phyloP scores from a whole-genome alignment of 2,329 filamentous ascomycete genomes.

The Cladosporium sp. region DNA sequence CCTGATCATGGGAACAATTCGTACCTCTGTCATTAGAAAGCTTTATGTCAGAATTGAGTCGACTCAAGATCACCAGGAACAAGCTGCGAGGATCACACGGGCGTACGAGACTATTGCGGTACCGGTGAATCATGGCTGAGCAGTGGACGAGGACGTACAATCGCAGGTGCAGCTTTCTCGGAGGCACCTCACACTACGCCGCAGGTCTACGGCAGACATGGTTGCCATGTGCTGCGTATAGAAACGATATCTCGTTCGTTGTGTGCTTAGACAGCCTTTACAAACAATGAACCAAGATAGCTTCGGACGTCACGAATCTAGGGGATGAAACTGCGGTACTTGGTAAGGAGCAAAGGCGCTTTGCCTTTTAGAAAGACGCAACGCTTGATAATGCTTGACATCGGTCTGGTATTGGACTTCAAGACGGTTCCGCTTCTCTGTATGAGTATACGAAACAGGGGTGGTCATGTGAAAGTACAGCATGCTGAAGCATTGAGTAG shows the following conservation, averaged over 20 bases:
- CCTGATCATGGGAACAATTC: not conserved
- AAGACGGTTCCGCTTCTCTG: not conserved
- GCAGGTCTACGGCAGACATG: not conserved
- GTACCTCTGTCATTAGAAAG: not conserved
- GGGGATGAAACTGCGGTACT: not conserved
- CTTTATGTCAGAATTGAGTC: not conserved
- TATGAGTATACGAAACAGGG: not conserved
- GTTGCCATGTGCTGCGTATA: not conserved
- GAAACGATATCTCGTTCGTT: not conserved
- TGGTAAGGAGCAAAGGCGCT: not conserved
- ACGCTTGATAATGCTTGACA: not conserved
- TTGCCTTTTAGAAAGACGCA: not conserved
- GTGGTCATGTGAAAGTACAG: not conserved
- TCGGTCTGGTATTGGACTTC: not conserved
- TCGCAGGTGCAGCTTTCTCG: not conserved
- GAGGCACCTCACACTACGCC: not conserved
- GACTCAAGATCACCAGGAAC: not conserved
- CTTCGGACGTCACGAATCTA: not conserved
- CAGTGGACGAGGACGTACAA: not conserved
- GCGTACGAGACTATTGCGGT: not conserved
- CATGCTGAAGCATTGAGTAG: not conserved
- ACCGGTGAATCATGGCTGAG: not conserved
- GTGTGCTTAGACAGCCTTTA: not conserved
- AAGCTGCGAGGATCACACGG: not conserved
- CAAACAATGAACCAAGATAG: not conserved